These are phyloP conservation scores for Ceratobasidium sp. DNA, from an alignment of 1,284 basidiomycete species.

Conservation along the genomic window DNA sequence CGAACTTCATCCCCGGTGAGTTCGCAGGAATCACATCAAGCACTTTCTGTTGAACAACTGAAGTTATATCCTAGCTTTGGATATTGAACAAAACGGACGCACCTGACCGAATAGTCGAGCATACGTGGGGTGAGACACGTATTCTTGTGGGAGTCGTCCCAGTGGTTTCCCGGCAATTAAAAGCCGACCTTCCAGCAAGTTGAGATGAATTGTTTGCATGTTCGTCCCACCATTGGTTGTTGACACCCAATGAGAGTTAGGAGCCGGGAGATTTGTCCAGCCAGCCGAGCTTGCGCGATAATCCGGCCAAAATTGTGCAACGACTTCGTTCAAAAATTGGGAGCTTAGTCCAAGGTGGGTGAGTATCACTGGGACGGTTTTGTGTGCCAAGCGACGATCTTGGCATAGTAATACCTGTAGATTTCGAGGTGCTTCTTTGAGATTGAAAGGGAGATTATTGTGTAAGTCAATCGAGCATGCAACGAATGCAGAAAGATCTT, in stretches of 20 bases:
- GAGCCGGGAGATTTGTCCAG: slow-evolving; percentile 55
- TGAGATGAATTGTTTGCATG: slow-evolving; percentile 56
- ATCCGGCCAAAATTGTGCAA: slow-evolving; percentile 58
- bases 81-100: not conserved
- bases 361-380: slow-evolving; percentile 39
- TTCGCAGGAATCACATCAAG: slow-evolving; percentile 58
- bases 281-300: slow-evolving; percentile 53
- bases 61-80: not conserved
- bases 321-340: slow-evolving; percentile 56
- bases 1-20: slow-evolving; percentile 58
- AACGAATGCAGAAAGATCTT: slow-evolving; percentile 56
- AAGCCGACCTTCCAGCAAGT: slow-evolving; percentile 61
- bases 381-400: slow-evolving; percentile 56
- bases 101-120: slow-evolving; percentile 56
- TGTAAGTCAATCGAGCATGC: slow-evolving; percentile 58
- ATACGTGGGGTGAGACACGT: slow-evolving; percentile 57
- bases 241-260: slow-evolving; percentile 60
- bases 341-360: slow-evolving; percentile 36
- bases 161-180: slow-evolving; percentile 61
- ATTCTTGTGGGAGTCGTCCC: slow-evolving; percentile 58
- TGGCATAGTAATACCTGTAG: slow-evolving; percentile 40
- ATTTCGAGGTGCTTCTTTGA: not conserved
- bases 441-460: slow-evolving; percentile 53
- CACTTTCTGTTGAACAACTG: slow-evolving; percentile 53
- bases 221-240: slow-evolving; percentile 51